Conservation (phyloP, 352 stramenopile species). For the Pythium sp. region DNA sequence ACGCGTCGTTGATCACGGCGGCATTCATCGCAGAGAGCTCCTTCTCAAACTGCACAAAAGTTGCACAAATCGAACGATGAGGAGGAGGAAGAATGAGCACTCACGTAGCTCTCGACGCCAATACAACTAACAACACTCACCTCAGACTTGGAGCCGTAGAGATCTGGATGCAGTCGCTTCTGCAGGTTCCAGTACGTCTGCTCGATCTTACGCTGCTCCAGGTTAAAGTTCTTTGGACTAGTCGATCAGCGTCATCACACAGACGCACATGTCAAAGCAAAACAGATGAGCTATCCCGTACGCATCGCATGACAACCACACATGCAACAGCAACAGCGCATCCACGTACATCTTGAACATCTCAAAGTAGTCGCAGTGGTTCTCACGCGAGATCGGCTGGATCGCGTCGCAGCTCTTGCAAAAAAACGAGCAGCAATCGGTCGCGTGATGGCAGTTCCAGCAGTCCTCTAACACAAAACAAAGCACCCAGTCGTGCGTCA, state of each 20-base stretch:
- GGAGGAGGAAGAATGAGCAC: not conserved
- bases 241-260: not conserved
- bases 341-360: constrained; percentile 77
- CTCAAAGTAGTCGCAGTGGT: constrained; percentile 85
- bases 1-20: constrained; percentile 80
- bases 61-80: not conserved
- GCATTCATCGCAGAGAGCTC: constrained; percentile 77
- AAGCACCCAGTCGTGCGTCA: not conserved
- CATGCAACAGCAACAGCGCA: constrained; percentile 13
- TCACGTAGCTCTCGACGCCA: not conserved
- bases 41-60: constrained; percentile 60
- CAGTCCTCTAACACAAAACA: constrained; percentile 33
- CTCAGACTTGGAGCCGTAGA: constrained; percentile 85
- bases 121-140: constrained; percentile 23
- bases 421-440: constrained; percentile 83
- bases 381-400: constrained; percentile 53
- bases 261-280: not conserved
- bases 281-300: not conserved
- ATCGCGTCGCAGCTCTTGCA: constrained; percentile 77
- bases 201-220: constrained; percentile 80
- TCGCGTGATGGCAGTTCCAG: constrained; percentile 85
- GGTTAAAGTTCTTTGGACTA: constrained; percentile 77
- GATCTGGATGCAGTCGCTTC: constrained; percentile 80
- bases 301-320: constrained; percentile 4
- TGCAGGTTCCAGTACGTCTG: constrained; percentile 87